These are phyloP conservation scores for Colletotrichum sp. DNA, from an alignment of 2,329 filamentous ascomycete species.

Conservation along the genomic window DNA sequence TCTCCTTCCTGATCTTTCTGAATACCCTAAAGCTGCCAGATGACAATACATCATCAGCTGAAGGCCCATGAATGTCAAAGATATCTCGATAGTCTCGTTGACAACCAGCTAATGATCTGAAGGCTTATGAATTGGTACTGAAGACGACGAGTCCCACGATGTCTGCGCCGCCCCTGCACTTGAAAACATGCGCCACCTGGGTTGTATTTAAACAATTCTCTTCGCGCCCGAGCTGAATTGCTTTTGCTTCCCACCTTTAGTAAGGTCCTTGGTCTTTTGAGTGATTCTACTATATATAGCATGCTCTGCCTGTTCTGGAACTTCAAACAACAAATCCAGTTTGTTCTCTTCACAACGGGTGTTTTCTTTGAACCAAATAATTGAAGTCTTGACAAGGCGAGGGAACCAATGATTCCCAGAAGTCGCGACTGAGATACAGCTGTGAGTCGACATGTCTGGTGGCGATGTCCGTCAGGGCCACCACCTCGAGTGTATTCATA, in stretches of 20 bases:
- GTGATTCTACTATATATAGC: not conserved
- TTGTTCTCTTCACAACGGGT: not conserved
- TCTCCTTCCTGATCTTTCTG: too few relatives aligned
- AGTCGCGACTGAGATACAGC: not conserved
- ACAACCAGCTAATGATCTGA: too few relatives aligned
- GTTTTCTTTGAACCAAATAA: accelerated
- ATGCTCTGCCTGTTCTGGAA: not conserved
- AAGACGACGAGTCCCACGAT: too few relatives aligned
- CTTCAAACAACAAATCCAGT: not conserved
- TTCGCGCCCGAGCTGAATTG: too few relatives aligned
- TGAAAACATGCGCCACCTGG: too few relatives aligned
- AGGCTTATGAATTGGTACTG: too few relatives aligned
- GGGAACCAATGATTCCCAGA: not conserved
- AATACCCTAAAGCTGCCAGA: too few relatives aligned
- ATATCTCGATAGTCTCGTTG: too few relatives aligned
- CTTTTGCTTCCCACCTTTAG: not conserved
- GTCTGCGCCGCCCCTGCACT: too few relatives aligned
- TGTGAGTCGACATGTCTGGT: not conserved
- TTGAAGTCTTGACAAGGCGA: not conserved
- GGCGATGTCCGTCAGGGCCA: not conserved
- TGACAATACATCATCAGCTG: too few relatives aligned
- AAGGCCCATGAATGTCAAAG: too few relatives aligned
- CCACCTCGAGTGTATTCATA: accelerated
- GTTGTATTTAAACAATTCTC: too few relatives aligned
- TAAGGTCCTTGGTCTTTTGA: accelerated